Evolutionary conservation across 306 rosid species (phyloP), one percentile per base, ranked within the genome.

Genomic region (Astragalus glycyphyllos): DNA sequence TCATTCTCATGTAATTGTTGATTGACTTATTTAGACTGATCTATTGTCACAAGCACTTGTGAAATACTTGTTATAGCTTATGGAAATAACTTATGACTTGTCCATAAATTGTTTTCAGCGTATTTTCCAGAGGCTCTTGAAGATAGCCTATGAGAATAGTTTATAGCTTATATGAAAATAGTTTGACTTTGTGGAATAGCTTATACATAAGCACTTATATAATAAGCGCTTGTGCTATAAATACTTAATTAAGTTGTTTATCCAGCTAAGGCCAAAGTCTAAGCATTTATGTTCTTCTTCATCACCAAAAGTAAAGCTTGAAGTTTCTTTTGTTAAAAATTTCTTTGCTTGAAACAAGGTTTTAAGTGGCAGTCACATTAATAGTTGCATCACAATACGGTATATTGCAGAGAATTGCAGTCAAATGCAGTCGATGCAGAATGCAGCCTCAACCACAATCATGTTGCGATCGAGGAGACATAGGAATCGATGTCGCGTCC

Each of bases 251-350:
- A 23, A 23, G 29, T 2, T 23, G 29, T 2, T 23, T 23, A 23
- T 23, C 2, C 29, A 1, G 2, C 1, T 2, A 23, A 1, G 1
- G 29, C 29, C 29, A 53, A 53, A 53, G 37, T 17, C 7, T 58
- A 70, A 49, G 74, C 35, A 42, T 45, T 71, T 8, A 47, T 66
- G 73, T 66, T 56, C 47, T 34, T 13, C 62, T 68, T 29, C 40
- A 53, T 1, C 15, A 60, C 75, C 73, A 63, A 47, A 62, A n/a
- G 38, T 49, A 34, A 55, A 69, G 11, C 68, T 68, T 79, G 11
- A 53, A 65, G 34, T 26, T 45, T 71, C 46, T 49, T 62, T 34
- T 71, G 35, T 49, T 54, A 17, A 26, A 58, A 42, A 9, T 5
- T 8, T 41, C 37, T 29, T 68, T 37, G 45, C 10, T 63, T 5